These are phyloP conservation scores for Pythium brachiatum DNA, from an alignment of 352 stramenopile genomes.

Conservation along the genomic window DNA sequence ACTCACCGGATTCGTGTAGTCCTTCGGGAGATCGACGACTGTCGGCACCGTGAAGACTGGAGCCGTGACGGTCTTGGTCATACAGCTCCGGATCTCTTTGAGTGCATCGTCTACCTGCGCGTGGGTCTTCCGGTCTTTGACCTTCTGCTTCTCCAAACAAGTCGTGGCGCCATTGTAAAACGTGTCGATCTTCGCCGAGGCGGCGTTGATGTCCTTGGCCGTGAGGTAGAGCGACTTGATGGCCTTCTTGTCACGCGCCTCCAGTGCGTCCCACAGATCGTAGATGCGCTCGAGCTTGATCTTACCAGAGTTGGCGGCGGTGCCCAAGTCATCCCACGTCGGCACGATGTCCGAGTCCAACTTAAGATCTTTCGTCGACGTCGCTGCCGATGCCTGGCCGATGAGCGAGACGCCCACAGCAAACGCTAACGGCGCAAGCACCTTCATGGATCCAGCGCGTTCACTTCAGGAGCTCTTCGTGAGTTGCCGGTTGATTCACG, in stretches of 20 bases:
- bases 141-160: background rate
- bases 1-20: background rate
- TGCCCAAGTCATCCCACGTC: background rate
- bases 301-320: background rate
- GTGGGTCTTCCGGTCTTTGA: background rate
- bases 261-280: too few relatives aligned
- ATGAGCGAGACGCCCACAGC: background rate
- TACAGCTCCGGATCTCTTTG: background rate
- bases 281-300: background rate
- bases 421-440: background rate
- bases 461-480: background rate
- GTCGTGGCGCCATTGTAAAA: background rate
- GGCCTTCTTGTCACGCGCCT: background rate
- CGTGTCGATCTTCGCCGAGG: background rate
- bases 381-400: background rate
- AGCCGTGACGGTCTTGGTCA: background rate
- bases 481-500: background rate
- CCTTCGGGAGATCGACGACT: background rate
- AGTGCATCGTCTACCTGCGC: background rate
- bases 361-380: slow-evolving; percentile 4
- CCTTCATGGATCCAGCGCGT: background rate
- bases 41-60: background rate
- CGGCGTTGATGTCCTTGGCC: background rate
- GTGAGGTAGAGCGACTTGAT: background rate
- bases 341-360: slow-evolving; percentile 10